A percentile compares a stretch with the other conserved stretches of the same genome.
Evolutionary conservation across 768 basidiomycete species (phyloP).

Genomic region (Xerocomellus chrysenteron): DNA sequence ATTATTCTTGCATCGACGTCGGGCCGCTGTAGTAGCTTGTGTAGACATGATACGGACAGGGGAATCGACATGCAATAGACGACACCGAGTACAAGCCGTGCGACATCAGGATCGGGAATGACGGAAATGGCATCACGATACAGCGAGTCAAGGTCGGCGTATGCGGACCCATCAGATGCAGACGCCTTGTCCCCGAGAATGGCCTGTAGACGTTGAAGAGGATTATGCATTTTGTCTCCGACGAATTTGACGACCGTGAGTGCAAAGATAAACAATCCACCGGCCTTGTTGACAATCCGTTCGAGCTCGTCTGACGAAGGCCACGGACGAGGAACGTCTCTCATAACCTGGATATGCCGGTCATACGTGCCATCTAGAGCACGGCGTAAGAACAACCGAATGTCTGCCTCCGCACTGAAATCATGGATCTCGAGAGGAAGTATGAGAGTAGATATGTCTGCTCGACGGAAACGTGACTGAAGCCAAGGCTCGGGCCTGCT

Average conservation of each 20-base stretch:
- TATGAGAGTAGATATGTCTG: conserved; percentile 12
- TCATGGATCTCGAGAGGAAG: conserved; percentile 20
- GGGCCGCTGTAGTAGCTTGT: conserved; percentile 12
- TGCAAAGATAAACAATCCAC: conserved; percentile 31
- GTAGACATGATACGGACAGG: conserved; percentile 11
- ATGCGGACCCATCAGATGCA: conserved; percentile 9
- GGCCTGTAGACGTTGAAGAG: conserved; percentile 12
- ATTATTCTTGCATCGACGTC: conserved; percentile 17
- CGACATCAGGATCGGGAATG: conserved; percentile 16
- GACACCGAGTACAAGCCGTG: conserved; percentile 19
- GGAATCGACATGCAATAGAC: conserved; percentile 15
- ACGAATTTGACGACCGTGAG: conserved; percentile 30
- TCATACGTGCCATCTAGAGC: conserved; percentile 19
- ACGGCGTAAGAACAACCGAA: conserved; percentile 21
- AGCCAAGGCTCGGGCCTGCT: conserved; percentile 25
- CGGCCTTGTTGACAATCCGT: conserved; percentile 16
- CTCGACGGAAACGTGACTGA: conserved; percentile 16
- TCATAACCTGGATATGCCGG: conserved; percentile 20
- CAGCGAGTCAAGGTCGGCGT: conserved; percentile 18
- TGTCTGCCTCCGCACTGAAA: conserved; percentile 25
- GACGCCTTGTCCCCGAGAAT: conserved; percentile 9
- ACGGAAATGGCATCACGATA: conserved; percentile 21
- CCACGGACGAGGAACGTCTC: conserved; percentile 22
- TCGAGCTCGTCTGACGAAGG: conserved; percentile 23
- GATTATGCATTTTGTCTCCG: conserved; percentile 15